Conservation (phyloP, 2,329 filamentous ascomycete genomes). For the Aspergillus bombycis region DNA sequence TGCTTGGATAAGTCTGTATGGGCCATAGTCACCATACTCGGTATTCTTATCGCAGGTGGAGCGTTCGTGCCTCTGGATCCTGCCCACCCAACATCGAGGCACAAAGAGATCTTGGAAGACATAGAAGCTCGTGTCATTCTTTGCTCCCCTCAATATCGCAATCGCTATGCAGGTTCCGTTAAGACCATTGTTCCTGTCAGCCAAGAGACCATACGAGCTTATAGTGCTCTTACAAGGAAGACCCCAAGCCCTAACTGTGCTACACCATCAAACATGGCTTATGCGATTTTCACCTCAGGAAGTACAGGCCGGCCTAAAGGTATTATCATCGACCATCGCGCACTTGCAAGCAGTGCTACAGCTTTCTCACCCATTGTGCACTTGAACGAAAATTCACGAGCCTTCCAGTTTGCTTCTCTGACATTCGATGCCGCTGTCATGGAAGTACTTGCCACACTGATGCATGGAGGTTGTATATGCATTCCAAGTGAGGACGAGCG, state of each 20-base stretch:
- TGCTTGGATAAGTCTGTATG: conserved; percentile 41
- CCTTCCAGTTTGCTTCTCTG: conserved; percentile 51
- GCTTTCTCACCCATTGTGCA: conserved; percentile 31
- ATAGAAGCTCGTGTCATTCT: conserved; percentile 36
- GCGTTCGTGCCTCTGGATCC: conserved; percentile 40
- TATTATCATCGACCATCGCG: conserved; percentile 40
- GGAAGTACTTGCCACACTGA: conserved; percentile 42
- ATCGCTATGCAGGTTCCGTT: conserved; percentile 32
- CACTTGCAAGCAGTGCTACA: conserved; percentile 36
- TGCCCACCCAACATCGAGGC: conserved; percentile 37
- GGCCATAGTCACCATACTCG: conserved; percentile 37
- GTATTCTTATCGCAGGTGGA: conserved; percentile 38
- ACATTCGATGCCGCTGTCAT: conserved; percentile 50
- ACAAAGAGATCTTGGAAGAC: conserved; percentile 37
- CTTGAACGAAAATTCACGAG: conserved; percentile 30
- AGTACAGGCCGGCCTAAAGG: conserved; percentile 43
- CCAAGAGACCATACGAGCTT: conserved; percentile 34
- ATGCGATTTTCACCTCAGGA: conserved; percentile 42
- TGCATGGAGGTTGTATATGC: conserved; percentile 52
- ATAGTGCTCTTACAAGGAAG: conserved; percentile 21
- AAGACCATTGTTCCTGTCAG: conserved; percentile 38
- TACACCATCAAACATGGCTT: conserved; percentile 34
- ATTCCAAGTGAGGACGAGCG: conserved; percentile 51
- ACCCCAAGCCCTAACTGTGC: conserved; percentile 8
- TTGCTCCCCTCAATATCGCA: conserved; percentile 36